Conservation (phyloP, 345 rosid species). For the Alliaria petiolata region DNA sequence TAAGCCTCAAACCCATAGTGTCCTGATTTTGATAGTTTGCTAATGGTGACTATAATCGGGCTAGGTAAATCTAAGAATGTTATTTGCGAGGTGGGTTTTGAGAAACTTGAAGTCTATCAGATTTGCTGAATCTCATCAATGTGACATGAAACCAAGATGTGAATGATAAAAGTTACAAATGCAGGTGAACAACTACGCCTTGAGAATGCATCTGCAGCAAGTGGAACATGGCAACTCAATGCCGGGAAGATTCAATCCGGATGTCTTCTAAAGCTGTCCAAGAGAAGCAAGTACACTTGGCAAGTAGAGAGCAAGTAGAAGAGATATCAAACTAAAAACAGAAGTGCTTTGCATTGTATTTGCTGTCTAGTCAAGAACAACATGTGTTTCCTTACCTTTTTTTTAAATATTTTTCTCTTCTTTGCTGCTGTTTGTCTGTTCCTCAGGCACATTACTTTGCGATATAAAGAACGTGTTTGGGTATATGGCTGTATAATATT, state of each 20-base stretch:
- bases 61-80: neutral
- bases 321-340: neutral
- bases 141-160: neutral
- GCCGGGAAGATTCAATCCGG: conserved; percentile 65
- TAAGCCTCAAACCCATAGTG: conserved; percentile 15
- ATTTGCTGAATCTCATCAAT: too few species aligned
- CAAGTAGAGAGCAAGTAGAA: conserved; percentile 13
- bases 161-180: neutral
- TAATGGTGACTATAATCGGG: neutral
- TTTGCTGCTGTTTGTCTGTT: conserved; percentile 1
- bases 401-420: neutral
- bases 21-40: neutral
- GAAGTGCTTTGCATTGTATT: conserved; percentile 7
- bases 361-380: conserved; percentile 5
- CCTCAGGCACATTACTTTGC: neutral
- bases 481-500: neutral
- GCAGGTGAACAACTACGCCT: conserved; percentile 79
- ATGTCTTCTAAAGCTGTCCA: conserved; percentile 49
- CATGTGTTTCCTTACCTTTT: neutral
- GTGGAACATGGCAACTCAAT: conserved; percentile 63
- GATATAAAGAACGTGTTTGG: conserved; percentile 1
- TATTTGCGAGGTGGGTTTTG: neutral
- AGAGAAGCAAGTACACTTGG: neutral
- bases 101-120: neutral
- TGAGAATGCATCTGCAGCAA: conserved; percentile 72